phyloP scores from a whole-genome alignment of 371 early-diverging fungal genomes.

The Mortierella sp. region DNA sequence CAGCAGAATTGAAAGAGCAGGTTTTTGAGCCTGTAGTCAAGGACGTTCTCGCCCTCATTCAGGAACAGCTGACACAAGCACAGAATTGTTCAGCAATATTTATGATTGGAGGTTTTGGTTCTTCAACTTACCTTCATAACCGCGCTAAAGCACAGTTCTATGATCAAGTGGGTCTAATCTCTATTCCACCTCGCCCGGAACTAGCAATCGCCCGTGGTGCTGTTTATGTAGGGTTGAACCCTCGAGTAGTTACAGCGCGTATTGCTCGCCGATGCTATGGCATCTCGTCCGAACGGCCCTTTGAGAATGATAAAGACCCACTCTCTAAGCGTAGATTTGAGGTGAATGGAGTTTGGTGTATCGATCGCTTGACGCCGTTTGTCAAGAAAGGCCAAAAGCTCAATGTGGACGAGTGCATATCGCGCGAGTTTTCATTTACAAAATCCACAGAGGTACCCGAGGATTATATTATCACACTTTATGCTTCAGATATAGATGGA shows the following conservation, averaged over 20 bases:
- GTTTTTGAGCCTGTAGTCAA: slow-evolving; percentile 71
- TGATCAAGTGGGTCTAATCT: slow-evolving; percentile 50
- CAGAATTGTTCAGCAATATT: slow-evolving; percentile 58
- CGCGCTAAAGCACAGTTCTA: slow-evolving; percentile 55
- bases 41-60: slow-evolving; percentile 62
- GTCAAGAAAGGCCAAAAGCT: slow-evolving; percentile 70
- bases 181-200: slow-evolving; percentile 54
- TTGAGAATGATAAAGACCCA: slow-evolving; percentile 58
- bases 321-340: slow-evolving; percentile 49
- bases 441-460: slow-evolving; percentile 41
- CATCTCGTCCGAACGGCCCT: slow-evolving; percentile 71
- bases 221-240: slow-evolving; percentile 65
- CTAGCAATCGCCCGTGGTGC: slow-evolving; percentile 53
- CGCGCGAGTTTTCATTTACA: slow-evolving; percentile 55
- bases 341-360: slow-evolving; percentile 53
- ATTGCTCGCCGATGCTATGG: slow-evolving; percentile 71
- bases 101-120: slow-evolving; percentile 68
- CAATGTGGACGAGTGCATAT: slow-evolving; percentile 67
- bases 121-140: slow-evolving; percentile 61
- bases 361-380: slow-evolving; percentile 66
- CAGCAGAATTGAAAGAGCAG: slow-evolving; percentile 61
- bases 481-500: slow-evolving; percentile 58
- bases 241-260: slow-evolving; percentile 64
- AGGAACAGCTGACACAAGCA: slow-evolving; percentile 56
- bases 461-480: slow-evolving; percentile 54